Conservation (phyloP, 768 basidiomycete species). For the Leccinum variicolor region DNA sequence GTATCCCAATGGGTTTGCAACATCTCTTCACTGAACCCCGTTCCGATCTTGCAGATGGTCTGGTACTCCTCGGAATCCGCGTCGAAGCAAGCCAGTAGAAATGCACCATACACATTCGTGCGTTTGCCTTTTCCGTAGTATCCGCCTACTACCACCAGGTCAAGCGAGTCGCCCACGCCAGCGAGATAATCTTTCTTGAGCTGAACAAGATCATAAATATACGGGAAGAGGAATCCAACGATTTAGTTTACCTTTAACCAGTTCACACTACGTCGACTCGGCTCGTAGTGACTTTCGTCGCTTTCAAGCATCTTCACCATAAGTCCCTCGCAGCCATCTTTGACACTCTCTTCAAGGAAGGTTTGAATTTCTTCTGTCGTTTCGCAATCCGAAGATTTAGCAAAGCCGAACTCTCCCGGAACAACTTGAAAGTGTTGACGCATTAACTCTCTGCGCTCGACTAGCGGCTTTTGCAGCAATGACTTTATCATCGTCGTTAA, state of each 20-base stretch:
- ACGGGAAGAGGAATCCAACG: neutral
- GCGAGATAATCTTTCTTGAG: conserved; percentile 98
- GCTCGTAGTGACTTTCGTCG: conserved; percentile 91
- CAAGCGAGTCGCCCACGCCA: conserved; percentile 95
- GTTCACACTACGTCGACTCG: conserved; percentile 91
- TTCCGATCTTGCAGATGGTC: conserved; percentile 98
- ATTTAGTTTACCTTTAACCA: conserved; percentile 84
- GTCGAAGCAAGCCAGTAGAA: conserved; percentile 96
- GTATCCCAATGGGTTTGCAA: conserved; percentile 77
- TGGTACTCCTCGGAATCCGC: conserved; percentile 92
- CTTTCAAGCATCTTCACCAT: conserved; percentile 99
- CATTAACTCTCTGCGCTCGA: conserved; percentile 74
- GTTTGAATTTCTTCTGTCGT: conserved; percentile 91
- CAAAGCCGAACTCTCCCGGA: conserved; percentile 89
- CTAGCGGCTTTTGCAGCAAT: conserved; percentile 70
- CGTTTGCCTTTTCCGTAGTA: conserved; percentile 99
- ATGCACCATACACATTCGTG: conserved; percentile 96
- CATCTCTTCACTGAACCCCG: conserved; percentile 93
- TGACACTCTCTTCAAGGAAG: conserved; percentile 95
- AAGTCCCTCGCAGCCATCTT: conserved; percentile 96
- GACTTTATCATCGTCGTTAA: conserved; percentile 49
- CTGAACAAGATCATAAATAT: conserved; percentile 39
- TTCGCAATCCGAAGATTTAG: conserved; percentile 85
- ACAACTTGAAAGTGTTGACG: conserved; percentile 78
- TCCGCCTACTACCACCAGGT: conserved; percentile 95